phyloP scores from a whole-genome alignment of 805 yeast genomes.

The Candida patagonica region DNA sequence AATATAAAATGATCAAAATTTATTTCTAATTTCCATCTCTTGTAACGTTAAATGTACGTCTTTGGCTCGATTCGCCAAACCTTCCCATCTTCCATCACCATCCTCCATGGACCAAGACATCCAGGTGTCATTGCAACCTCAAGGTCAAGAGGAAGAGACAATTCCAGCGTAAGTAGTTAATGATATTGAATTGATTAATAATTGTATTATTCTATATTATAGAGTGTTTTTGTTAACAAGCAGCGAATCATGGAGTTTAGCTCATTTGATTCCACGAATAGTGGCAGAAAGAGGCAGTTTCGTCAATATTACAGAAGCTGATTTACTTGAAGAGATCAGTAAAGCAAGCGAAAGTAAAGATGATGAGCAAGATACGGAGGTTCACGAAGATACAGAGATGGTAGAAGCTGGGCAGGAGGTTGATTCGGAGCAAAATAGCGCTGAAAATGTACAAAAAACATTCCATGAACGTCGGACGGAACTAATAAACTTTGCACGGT shows the following conservation, averaged over 20 bases:
- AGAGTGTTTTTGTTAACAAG: neutral
- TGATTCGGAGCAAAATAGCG: conserved; percentile 1
- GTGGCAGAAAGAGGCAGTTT: conserved; percentile 53
- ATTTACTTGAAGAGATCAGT: conserved; percentile 40
- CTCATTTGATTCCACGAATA: conserved; percentile 45
- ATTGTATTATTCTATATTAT: neutral
- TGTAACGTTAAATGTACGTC: too few species aligned
- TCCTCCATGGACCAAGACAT: neutral
- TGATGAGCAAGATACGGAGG: conserved; percentile 1
- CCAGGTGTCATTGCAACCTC: conserved; percentile 2
- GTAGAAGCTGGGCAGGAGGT: neutral
- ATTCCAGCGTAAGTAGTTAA: conserved; percentile 3
- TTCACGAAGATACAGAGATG: neutral
- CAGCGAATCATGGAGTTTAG: conserved; percentile 17
- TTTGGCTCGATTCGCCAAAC: neutral
- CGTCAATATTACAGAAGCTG: conserved; percentile 47
- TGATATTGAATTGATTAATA: neutral
- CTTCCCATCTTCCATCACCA: neutral
- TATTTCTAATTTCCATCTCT: too few species aligned
- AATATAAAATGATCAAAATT: too few species aligned
- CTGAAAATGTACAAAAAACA: conserved; percentile 8
- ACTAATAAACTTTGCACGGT: conserved; percentile 20
- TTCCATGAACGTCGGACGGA: conserved; percentile 22
- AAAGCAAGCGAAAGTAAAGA: too few species aligned
- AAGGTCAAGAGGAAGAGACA: conserved; percentile 1